Evolutionary conservation across 2,329 filamentous ascomycete genomes (phyloP), one percentile per base, ranked within the genome.

Genomic region (Xylariaceae sp.): DNA sequence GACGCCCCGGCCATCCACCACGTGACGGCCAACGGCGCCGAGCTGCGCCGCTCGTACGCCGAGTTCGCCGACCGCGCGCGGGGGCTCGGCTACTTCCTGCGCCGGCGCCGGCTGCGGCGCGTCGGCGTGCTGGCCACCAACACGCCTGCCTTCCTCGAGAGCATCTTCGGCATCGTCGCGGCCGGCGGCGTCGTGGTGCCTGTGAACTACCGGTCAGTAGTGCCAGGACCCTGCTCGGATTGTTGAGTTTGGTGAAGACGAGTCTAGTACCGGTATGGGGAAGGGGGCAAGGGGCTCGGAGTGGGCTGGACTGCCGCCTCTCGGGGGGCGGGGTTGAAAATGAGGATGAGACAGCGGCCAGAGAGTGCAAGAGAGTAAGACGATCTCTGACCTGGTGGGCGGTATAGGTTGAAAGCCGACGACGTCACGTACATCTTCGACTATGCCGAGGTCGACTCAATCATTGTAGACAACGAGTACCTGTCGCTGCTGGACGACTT

Each of bases 381-480:
- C 14, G 16, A 24, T 16, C 7, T 12, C 21, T 23, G 17, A 27
- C n/a, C 11, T 16, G n/a, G 19, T 16, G 12, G 5, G 12, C 8
- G 12, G 34, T 18, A 16, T 37, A 53, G 54, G 14, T 35, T 56
- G 8, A 55, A 55, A 37, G 67, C 74, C 22, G 85, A 89, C 41
- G 92, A 98, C 51, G 81, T 98, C 38, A 68, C 74, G 14, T 98
- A 96, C 58, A 94, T 96, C 40, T 86, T 98, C 51, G 75, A 80
- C 25, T 90, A 89, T 61, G 77, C 82, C 5, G 85, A 94, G 37
- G 89, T 85, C 0, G 90, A 98, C 51, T 67, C 75, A 33, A 86
- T 98, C 44, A 80, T 98, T 36, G 86, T 84, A 3, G 92, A 98
- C 52, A 65, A 75, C 19, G 92, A 98, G 58, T 95, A 80, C 53